Percentiles rank a stretch among this genome's conserved stretches.
Conservation (phyloP, 2,329 filamentous ascomycete genomes). For the Colletotrichum paranaense region DNA sequence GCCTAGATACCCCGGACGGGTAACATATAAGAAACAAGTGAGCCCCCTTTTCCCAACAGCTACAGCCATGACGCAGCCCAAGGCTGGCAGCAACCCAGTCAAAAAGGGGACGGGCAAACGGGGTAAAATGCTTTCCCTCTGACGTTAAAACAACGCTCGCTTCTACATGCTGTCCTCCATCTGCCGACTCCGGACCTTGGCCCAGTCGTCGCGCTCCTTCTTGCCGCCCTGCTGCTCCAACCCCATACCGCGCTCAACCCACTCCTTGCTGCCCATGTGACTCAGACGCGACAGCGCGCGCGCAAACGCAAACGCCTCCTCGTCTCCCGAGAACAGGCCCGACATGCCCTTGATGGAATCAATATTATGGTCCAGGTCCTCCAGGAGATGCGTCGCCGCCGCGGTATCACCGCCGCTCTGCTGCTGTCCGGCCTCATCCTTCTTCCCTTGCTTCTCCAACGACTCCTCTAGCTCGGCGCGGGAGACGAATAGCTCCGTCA, state of each 20-base stretch:
- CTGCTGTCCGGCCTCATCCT: slow-evolving; percentile 38
- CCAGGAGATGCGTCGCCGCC: slow-evolving; percentile 86
- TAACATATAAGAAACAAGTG: too few relatives aligned
- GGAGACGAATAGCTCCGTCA: slow-evolving; percentile 88
- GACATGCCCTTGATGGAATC: slow-evolving; percentile 81
- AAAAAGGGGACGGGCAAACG: not conserved
- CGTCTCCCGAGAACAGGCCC: slow-evolving; percentile 90
- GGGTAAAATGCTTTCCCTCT: not conserved
- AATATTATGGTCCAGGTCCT: slow-evolving; percentile 88
- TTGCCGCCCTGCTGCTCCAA: slow-evolving; percentile 74
- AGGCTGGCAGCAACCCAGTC: not conserved
- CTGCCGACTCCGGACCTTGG: slow-evolving; percentile 73
- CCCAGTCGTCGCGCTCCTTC: slow-evolving; percentile 73
- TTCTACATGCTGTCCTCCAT: slow-evolving; percentile 74
- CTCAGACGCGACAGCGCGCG: slow-evolving; percentile 84
- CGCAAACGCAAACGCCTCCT: slow-evolving; percentile 96
- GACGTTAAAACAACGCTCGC: not conserved
- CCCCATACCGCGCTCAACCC: slow-evolving; percentile 86
- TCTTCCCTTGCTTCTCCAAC: slow-evolving; percentile 51
- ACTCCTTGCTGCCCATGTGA: slow-evolving; percentile 95
- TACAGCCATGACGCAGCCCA: not conserved
- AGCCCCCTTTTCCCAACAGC: too few relatives aligned
- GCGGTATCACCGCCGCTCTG: slow-evolving; percentile 65
- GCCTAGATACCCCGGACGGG: too few relatives aligned
- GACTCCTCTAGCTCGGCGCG: slow-evolving; percentile 74